These are phyloP conservation scores for Pisolithus microcarpus DNA, from an alignment of 768 basidiomycete species.

Conservation along the genomic window DNA sequence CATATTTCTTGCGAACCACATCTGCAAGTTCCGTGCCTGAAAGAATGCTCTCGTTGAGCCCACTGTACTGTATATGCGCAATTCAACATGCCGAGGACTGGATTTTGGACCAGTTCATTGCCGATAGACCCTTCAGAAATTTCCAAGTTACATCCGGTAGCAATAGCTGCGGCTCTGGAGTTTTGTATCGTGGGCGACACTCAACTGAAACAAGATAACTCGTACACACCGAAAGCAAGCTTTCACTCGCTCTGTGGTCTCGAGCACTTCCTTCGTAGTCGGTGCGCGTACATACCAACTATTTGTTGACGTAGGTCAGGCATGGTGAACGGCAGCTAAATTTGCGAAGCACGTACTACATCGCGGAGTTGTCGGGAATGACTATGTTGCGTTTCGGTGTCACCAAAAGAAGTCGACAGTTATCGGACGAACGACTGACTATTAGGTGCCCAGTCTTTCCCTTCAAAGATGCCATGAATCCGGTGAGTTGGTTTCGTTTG, in stretches of 20 bases:
- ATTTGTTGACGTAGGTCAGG: not conserved
- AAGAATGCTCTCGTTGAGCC: not conserved
- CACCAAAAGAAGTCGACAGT: not conserved
- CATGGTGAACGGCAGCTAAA: not conserved
- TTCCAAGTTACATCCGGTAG: conserved; percentile 54
- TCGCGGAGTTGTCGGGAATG: conserved; percentile 74
- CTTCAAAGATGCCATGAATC: conserved; percentile 73
- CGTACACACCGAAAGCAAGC: conserved; percentile 64
- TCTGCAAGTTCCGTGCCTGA: conserved; percentile 60
- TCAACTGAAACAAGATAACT: not conserved
- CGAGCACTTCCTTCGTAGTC: conserved; percentile 51
- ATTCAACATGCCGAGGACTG: conserved; percentile 41
- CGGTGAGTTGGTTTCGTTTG: conserved; percentile 73
- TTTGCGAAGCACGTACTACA: conserved; percentile 40
- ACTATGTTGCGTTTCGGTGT: conserved; percentile 41
- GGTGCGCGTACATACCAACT: conserved; percentile 75
- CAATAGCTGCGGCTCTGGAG: conserved; percentile 55
- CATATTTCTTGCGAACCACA: conserved; percentile 54
- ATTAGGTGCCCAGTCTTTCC: conserved; percentile 68
- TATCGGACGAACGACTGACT: conserved; percentile 34
- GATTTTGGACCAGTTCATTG: conserved; percentile 64
- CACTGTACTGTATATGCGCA: not conserved
- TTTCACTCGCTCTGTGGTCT: conserved; percentile 50
- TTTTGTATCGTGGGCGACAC: not conserved
- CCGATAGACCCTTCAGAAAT: conserved; percentile 31